Base-by-base conservation (phyloP, 1,139 yeast species). In the Candida glucosophila region DNA sequence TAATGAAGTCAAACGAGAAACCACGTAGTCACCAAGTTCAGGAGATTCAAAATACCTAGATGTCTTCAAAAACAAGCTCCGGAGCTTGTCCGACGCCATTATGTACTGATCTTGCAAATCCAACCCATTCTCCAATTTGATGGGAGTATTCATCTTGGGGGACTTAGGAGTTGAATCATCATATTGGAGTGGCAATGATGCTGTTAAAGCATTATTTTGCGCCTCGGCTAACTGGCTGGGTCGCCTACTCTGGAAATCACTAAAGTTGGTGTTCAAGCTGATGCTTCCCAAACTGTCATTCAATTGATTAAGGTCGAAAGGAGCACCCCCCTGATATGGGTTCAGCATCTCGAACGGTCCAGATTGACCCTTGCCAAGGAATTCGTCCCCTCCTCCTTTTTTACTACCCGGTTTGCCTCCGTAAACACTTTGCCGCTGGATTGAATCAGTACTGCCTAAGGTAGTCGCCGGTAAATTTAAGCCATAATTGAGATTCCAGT, bases 121-220 rank as follows among this genome's bases (percentile, higher is more conserved):
- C 20, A 75, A 53, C 1, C 80, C 80, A 40, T 74, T 73, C 25
- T 74, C 81, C 29, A 75, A 49, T 25, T 63, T 60, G 14, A 60
- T 45, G 6, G 14, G 12, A 2, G 30, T 22, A 17, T 20, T 21
- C 17, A 21, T 14, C 19, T 19, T 17, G 11, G 16, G 12, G n/a
- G n/a, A n/a, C n/a, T n/a, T n/a, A 23, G 6, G 22, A 15, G 3
- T 19, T 15, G 14, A n/a, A 28, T 14, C 10, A 5, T 8, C 14
- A 4, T 18, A 5, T 14, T 17, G 12, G 6, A 12, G 28, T 28
- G 20, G 19, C 6, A 15, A 24, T 10, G 16, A 12, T 5, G 19
- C 22, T 15, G 15, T 22, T 13, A 27, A 17, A 13, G 23, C 17
- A n/a, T 21, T n/a, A 9, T 17, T 10, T 11, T 28, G 30, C 17